Conservation (phyloP, 306 rosid genomes). For the Sophora flavescens region DNA sequence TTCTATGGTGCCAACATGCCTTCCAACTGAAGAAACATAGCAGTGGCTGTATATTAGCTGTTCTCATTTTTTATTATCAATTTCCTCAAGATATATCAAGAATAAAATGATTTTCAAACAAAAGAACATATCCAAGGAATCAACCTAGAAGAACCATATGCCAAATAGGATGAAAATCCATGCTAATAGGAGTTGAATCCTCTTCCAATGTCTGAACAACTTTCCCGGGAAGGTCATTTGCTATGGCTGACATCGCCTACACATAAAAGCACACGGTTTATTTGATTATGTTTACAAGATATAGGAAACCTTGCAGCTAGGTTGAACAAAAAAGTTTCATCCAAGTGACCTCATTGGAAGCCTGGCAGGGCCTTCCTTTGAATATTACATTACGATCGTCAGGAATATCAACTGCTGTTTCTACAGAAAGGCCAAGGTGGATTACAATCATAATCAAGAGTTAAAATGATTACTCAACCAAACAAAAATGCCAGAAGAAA, state of each 20-base stretch:
- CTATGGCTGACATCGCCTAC: slow-evolving; percentile 31
- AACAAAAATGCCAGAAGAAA: slow-evolving; percentile 1
- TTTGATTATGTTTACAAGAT: slow-evolving; percentile 2
- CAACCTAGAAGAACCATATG: slow-evolving; percentile 47
- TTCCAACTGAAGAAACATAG: slow-evolving; percentile 47
- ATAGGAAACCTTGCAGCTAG: slow-evolving; percentile 15
- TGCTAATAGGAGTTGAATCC: slow-evolving; percentile 39
- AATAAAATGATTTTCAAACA: slow-evolving; percentile 14
- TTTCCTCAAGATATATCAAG: not conserved
- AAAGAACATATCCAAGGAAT: slow-evolving; percentile 1
- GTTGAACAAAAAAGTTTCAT: slow-evolving; percentile 5
- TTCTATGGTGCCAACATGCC: slow-evolving; percentile 19
- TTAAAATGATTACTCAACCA: not conserved
- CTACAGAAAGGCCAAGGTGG: slow-evolving; percentile 27
- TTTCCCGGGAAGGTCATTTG: slow-evolving; percentile 22
- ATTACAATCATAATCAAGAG: not conserved
- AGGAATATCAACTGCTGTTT: slow-evolving; percentile 22
- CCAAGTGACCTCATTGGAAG: slow-evolving; percentile 40
- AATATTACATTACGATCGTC: slow-evolving; percentile 38
- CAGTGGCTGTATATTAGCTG: slow-evolving; percentile 5
- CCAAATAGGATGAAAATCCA: slow-evolving; percentile 47
- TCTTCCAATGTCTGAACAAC: slow-evolving; percentile 39
- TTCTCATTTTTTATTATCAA: not conserved
- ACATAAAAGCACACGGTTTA: not conserved
- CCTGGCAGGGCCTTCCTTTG: not conserved